Evolutionary conservation across 23 red algal genomes (phyloP), one percentile per base, ranked within the genome.

Genomic region (Gracilaria gracilis): DNA sequence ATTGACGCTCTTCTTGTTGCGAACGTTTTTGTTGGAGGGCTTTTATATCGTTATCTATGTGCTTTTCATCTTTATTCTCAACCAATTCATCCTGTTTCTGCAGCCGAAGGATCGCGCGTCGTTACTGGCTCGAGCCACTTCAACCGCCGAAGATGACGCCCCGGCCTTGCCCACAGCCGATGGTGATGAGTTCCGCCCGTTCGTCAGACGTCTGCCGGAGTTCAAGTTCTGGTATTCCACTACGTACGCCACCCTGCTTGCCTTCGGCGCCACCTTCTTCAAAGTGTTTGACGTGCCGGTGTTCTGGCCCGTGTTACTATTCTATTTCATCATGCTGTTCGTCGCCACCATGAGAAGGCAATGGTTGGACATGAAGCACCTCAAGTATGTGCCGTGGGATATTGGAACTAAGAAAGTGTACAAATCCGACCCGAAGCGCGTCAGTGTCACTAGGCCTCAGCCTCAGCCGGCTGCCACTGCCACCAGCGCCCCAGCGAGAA

Each of bases 1-100:
- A 36, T 39, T 94, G 8, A 2, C 64, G 36, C 28, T 95, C 9
- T 98, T 96, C 33, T 51, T 86, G 64, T 33, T 95, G 21, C 81
- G 97, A 27, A 93, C 95, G n/a, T 94, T 95, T 80, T 54, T 94
- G 9, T 42, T 95, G n/a, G 62, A 94, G 33, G 97, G 93, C 21
- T 98, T 95, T 59, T 98, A 98, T 85, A 93, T 98, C 21, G 93
- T 98, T 20, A 89, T 91, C 32, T 98, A 98, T 74, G 84, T 95
- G 51, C 88, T 96, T 15, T 85, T 83, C 81, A 98, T 98, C 55
- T 98, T 89, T 57, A 83, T 95, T 87, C 91, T 98, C 31, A 95
- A 98, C 76, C 89, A 95, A 59, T 88, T 98, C 84, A 91, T 98
- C 27, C 78, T 93, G 40, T 98, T 98, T 61, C 76, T 98, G 28